phyloP scores from a whole-genome alignment of 108 stramenopile genomes.

The Skeletonema marinoi region DNA sequence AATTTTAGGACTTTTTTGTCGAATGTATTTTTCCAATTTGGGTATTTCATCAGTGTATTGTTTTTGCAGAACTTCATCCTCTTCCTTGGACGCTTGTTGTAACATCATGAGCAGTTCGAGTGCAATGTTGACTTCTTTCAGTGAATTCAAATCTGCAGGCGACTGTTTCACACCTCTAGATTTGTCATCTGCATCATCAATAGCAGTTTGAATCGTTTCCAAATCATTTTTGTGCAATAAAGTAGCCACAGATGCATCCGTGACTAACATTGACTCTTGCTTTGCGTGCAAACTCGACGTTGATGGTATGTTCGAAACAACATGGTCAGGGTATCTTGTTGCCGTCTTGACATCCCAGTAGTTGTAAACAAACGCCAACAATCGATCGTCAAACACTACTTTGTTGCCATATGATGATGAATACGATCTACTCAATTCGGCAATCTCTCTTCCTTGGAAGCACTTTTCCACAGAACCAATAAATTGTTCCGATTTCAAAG shows the following conservation, averaged over 20 bases:
- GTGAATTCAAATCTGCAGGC: background rate
- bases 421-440: constrained; percentile 12
- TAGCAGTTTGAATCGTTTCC: constrained; percentile 2
- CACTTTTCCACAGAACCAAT: constrained; percentile 29
- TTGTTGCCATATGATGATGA: constrained; percentile 21
- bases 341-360: constrained; percentile 36
- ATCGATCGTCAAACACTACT: constrained; percentile 42
- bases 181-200: constrained; percentile 16
- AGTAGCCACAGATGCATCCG: constrained; percentile 26
- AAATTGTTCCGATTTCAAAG: constrained; percentile 21
- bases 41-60: constrained; percentile 13
- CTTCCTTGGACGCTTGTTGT: background rate
- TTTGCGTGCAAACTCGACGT: constrained; percentile 4
- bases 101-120: constrained; percentile 40
- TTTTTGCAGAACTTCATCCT: background rate
- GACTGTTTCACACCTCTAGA: background rate
- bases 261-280: constrained; percentile 32
- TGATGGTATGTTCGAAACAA: constrained; percentile 15
- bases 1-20: constrained; percentile 20
- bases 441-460: constrained; percentile 24
- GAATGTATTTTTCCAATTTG: constrained; percentile 31
- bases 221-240: constrained; percentile 11
- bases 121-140: constrained; percentile 27
- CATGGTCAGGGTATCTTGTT: constrained; percentile 31
- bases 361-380: constrained; percentile 48